Evolutionary conservation across 345 rosid genomes (phyloP), one percentile per base, ranked within the genome.

Genomic region (Salix purpurea): DNA sequence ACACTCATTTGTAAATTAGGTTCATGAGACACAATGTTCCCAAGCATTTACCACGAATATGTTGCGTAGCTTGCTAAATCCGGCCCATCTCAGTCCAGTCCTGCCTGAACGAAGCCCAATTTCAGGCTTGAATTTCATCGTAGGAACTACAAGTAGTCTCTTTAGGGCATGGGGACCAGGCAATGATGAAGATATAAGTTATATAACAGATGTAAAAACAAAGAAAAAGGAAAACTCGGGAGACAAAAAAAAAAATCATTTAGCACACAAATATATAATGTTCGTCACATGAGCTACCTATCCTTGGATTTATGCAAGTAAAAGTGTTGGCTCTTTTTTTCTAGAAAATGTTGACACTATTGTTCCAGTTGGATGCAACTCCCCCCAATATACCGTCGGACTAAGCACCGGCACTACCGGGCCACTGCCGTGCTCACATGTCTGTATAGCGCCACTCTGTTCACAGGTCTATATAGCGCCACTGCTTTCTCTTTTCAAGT

Each of bases 381-480:
- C 62, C 10, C 44, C 65, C 26, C n/a, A 9, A 34, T 2, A 50
- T 26, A 56, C 6, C n/a, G 23, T 8, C 48, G 14, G 58, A 28
- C 58, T 8, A 24, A 15, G n/a, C 69, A 56, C 44, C 61, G 48
- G 52, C 66, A 30, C 11, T 66, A 11, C n/a, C 62, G 23, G 62
- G 5, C 62, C 18, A 14, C 68, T 52, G 37, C 16, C 54, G 74
- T 23, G 10, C 32, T 71, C 74, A 16, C 62, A 9, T 28, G 69
- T 21, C 79, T 54, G 34, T 67, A 71, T 12, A 75, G 28, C 28
- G 28, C 28, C 28, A 26, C 21, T 67, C 9, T 24, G 9, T 39
- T 71, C 72, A 16, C 61, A 56, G 36, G 69, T 19, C 79, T 54
- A 42, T 67, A 71, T 12, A 68, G 13, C 65, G 66, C 46, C 78